Evolutionary conservation across 768 basidiomycete genomes (phyloP), one percentile per base, ranked within the genome.

Genomic region (Podaxis sp.): DNA sequence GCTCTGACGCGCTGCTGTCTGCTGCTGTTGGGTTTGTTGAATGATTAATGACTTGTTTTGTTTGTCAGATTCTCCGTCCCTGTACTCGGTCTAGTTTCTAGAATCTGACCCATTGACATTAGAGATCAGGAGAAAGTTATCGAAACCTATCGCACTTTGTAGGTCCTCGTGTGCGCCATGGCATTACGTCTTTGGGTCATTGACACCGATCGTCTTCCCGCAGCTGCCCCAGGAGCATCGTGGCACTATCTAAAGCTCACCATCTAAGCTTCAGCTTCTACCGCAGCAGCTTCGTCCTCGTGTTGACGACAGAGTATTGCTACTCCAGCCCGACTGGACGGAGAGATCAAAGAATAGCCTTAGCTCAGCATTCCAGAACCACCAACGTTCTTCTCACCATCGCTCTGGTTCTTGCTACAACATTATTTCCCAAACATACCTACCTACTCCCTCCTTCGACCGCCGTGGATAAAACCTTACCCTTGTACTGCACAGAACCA

Each of bases 1-100:
- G 76, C 40, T 62, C 67, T 46, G 58, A 66, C 66, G 67, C 56
- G 37, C 26, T 49, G 48, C 44, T n/a, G n/a, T n/a, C n/a, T 51
- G 37, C 26, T 49, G 48, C 33, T 10, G 33, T 33, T 33, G 33
- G 30, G 33, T 33, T 33, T 2, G 33, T 33, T 33, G 33, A 8
- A 33, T 33, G 33, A 33, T 33, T 10, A 33, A 33, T 33, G 33
- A 8, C 8, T 33, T 33, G 8, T 33, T 2, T 33, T 33, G 33
- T 33, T 33, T 33, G 33, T 33, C 33, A 33, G 10, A 33, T 33
- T 33, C 8, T 33, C 8, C 10, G 33, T 33, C 33, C 33, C 33
- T 33, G 33, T 33, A 8, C 33, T 33, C 33, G 10, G 33, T 8
- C 33, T 33, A 33, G 10, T 33, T 33, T 33, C 33, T 33, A 33